phyloP scores from a whole-genome alignment of 768 basidiomycete species.

The Hydnomerulius pinastri region DNA sequence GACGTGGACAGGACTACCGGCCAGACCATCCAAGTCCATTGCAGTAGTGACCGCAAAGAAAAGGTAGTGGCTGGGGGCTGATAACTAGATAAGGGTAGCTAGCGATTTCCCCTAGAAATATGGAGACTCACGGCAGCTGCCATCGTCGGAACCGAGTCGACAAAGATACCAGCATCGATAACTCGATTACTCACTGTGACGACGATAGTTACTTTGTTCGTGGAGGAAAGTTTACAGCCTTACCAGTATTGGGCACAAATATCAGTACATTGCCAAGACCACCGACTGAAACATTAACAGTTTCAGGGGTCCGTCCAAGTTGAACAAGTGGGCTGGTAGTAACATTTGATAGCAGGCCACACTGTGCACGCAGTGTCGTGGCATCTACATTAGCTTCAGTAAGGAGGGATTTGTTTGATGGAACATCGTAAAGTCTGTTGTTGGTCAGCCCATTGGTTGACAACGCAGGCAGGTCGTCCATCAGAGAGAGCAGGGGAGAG shows the following conservation, averaged over 20 bases:
- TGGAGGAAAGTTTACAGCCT: too few relatives aligned
- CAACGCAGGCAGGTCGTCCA: not conserved
- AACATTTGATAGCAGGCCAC: conserved; percentile 14
- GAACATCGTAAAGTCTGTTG: conserved; percentile 21
- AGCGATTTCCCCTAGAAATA: too few relatives aligned
- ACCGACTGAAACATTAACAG: not conserved
- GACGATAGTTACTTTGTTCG: too few relatives aligned
- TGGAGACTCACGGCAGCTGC: too few relatives aligned
- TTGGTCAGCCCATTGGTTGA: conserved; percentile 13
- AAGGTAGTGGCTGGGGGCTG: not conserved
- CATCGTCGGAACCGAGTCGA: not conserved
- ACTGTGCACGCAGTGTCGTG: conserved; percentile 15
- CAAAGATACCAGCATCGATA: not conserved
- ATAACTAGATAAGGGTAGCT: too few relatives aligned
- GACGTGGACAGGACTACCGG: not conserved
- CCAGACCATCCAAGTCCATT: conserved; percentile 3
- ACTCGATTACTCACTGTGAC: not conserved
- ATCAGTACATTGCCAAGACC: conserved; percentile 12
- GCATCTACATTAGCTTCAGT: conserved; percentile 15
- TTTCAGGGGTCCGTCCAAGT: not conserved
- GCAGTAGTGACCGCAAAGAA: not conserved
- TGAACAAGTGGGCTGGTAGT: not conserved
- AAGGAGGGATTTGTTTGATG: not conserved
- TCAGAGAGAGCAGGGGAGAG: not conserved
- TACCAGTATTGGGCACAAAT: too few relatives aligned